Base-by-base conservation (phyloP, 2,329 filamentous ascomycete genomes). In the Paracoccidioides brasiliensis region DNA sequence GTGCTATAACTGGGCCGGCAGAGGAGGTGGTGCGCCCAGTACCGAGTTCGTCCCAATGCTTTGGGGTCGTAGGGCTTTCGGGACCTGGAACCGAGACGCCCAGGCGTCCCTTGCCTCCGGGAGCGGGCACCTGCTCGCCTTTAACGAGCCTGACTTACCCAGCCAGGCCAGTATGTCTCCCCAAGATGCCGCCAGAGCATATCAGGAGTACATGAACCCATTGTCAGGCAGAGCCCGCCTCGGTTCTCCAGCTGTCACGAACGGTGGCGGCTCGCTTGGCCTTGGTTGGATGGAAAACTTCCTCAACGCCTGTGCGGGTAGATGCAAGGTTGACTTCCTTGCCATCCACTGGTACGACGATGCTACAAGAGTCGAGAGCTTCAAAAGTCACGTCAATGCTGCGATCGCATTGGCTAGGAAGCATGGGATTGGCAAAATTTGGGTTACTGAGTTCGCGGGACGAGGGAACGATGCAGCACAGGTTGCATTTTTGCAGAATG, bases 41-140 rank as follows among this genome's bases (percentile, higher is more conserved):
- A 62, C 72, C 53, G 72, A 76, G 54, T 76, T 65, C 59, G 68
- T 75, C 8, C 73, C 74, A 35, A 73, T 74, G 69, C 68, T 75
- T 57, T 76, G 73, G 73, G 70, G 72, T 30, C 45, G 59, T 12
- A 68, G 69, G 53, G 64, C 67, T 59, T 67, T 72, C 58, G 59
- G 56, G 37, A 61, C 57, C 51, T 76, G 72, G 72, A 49, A 63
- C 30, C 54, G 63, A 8, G 66, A 66, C 51, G 66, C 72, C 55
- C 61, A 68, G 38, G 64, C 63, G 6, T 64, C 66, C 28, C 65
- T 74, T 8, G 61, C 64, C 35, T 65, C 64, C 43, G 70, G 69
- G 51, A 66, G 64, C 58, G 63, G 59, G 32, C 69, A 72, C 57
- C 64, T 74, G 38, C 60, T 76, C 48, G 69, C 68, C 40, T 75